These are phyloP conservation scores for Calonectria henricotiae DNA, from an alignment of 2,329 filamentous ascomycete genomes.

Conservation along the genomic window DNA sequence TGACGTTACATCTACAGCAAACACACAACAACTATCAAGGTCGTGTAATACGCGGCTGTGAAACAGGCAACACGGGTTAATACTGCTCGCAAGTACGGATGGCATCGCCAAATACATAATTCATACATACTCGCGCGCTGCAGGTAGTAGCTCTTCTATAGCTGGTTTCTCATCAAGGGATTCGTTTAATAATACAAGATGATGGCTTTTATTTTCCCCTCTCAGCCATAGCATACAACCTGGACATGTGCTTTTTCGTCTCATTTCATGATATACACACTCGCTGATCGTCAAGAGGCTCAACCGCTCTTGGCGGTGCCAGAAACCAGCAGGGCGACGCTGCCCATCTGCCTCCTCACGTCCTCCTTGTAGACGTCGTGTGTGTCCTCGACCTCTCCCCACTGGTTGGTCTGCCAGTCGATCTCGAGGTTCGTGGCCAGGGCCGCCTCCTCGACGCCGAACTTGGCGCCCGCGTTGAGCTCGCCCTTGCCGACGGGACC, in stretches of 20 bases:
- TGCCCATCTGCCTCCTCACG: conserved; percentile 88
- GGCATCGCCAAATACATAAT: too few relatives aligned
- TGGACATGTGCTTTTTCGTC: not conserved
- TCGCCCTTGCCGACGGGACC: conserved; percentile 72
- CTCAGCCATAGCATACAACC: conserved; percentile 42
- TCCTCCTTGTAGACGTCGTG: conserved; percentile 98
- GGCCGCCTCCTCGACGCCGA: conserved; percentile 88
- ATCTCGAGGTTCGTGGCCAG: conserved; percentile 87
- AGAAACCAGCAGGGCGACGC: conserved; percentile 85
- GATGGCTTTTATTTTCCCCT: not conserved
- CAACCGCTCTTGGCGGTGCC: conserved; percentile 63
- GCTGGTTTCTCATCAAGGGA: not conserved
- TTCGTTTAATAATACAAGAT: conserved; percentile 10
- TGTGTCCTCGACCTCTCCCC: conserved; percentile 98
- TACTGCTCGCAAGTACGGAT: too few relatives aligned
- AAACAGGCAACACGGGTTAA: too few relatives aligned
- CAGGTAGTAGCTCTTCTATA: not conserved
- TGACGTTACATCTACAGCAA: too few relatives aligned
- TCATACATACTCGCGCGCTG: not conserved
- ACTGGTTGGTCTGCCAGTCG: conserved; percentile 89
- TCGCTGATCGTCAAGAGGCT: too few relatives aligned
- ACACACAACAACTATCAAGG: too few relatives aligned
- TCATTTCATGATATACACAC: conserved; percentile 33
- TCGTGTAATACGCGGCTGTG: too few relatives aligned
- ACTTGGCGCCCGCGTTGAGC: conserved; percentile 60